These are phyloP conservation scores for Globisporangium okanoganense DNA, from an alignment of 352 stramenopile genomes.

Conservation along the genomic window DNA sequence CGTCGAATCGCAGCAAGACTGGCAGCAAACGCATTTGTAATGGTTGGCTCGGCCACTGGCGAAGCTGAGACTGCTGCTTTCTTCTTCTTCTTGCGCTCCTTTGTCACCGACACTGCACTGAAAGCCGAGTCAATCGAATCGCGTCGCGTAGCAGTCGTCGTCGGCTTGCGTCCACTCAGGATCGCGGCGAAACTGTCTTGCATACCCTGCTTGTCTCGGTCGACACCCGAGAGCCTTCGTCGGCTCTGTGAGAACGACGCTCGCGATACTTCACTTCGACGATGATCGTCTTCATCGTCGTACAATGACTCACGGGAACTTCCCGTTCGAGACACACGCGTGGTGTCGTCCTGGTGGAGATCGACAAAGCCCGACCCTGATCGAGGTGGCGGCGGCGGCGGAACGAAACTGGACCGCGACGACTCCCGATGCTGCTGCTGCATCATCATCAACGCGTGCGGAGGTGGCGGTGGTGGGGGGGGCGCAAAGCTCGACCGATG, in stretches of 20 bases:
- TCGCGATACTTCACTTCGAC: conserved; percentile 29
- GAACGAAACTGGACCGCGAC: conserved; percentile 7
- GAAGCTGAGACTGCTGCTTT: conserved; percentile 5
- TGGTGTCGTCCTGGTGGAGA: conserved; percentile 7
- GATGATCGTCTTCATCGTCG: conserved; percentile 29
- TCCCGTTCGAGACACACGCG: conserved; percentile 43
- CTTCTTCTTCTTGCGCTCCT: conserved; percentile 22
- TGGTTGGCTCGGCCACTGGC: conserved; percentile 22
- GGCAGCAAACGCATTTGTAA: conserved; percentile 66
- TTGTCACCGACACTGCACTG: conserved; percentile 25
- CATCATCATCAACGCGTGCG: conserved; percentile 12
- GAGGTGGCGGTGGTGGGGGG: conserved; percentile 15
- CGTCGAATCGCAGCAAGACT: conserved; percentile 72
- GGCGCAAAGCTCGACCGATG: conserved; percentile 21
- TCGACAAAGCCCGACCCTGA: conserved; percentile 14
- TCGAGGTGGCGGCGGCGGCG: conserved; percentile 17
- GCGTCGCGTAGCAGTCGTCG: conserved; percentile 19
- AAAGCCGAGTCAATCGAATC: conserved; percentile 57
- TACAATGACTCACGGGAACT: conserved; percentile 58
- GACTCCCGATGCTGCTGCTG: conserved; percentile 6
- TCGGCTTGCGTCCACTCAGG: conserved; percentile 36
- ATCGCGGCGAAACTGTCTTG: conserved; percentile 67
- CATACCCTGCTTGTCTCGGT: conserved; percentile 35
- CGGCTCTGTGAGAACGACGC: conserved; percentile 44
- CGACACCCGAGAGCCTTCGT: conserved; percentile 32